Conservation (phyloP, 1,284 basidiomycete genomes). For the Cutaneotrichosporon sp. region DNA sequence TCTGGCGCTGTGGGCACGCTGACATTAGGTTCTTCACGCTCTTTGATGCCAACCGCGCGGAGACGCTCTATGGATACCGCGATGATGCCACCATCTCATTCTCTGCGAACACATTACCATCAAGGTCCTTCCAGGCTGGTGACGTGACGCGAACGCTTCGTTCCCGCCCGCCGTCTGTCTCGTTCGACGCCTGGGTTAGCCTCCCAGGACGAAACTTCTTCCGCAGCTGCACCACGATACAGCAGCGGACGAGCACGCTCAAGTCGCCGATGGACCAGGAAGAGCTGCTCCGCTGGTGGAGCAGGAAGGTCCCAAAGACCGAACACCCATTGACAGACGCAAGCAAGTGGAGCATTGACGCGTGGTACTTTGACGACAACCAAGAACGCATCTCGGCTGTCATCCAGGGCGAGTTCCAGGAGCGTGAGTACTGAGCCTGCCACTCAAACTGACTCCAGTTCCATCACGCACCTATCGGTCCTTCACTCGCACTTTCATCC, state of each 20-base stretch:
- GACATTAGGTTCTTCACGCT: conserved; percentile 68
- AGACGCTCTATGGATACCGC: conserved; percentile 70
- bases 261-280: conserved; percentile 66
- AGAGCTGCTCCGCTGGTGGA: conserved; percentile 36
- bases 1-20: neutral
- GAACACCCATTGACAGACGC: conserved; percentile 66
- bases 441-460: conserved; percentile 31
- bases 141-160: conserved; percentile 31
- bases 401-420: conserved; percentile 86
- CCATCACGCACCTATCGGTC: conserved; percentile 59
- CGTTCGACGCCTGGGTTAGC: conserved; percentile 61
- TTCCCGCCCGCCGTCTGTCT: conserved; percentile 75
- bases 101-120: conserved; percentile 76
- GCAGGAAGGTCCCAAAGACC: conserved; percentile 66
- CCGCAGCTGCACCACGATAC: conserved; percentile 58
- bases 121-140: conserved; percentile 49
- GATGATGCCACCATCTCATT: conserved; percentile 82
- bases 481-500: conserved; percentile 86
- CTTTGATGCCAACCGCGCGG: conserved; percentile 70
- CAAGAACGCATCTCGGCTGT: conserved; percentile 64
- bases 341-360: conserved; percentile 83
- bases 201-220: conserved; percentile 72
- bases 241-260: conserved; percentile 63
- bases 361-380: conserved; percentile 64
- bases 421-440: conserved; percentile 58